Conservation (phyloP, 192 early-diverging fungal species). For the Entomortierella chlamydospora region DNA sequence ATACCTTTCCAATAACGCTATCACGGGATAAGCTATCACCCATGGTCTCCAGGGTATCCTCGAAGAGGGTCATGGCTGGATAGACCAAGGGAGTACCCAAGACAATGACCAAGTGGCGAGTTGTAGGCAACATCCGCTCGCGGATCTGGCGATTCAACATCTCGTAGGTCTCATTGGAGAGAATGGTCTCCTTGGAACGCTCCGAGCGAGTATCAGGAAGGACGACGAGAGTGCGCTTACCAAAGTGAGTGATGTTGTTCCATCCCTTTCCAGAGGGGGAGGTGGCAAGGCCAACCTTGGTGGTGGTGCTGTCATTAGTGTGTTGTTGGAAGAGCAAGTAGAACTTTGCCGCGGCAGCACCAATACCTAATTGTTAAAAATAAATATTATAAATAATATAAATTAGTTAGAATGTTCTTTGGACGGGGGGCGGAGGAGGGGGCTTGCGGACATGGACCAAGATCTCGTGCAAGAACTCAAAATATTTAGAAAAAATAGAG, state of each 20-base stretch:
- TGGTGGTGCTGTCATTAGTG: constrained; percentile 65
- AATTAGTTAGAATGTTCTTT: no score
- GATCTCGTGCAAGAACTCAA: background rate
- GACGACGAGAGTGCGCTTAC: constrained; percentile 47
- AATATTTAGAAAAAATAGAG: no score
- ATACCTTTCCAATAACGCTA: constrained; percentile 46
- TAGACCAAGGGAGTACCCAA: constrained; percentile 84
- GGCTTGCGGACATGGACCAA: no score
- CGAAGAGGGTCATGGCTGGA: constrained; percentile 77
- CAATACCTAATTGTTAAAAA: constrained; percentile 54
- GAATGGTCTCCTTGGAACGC: constrained; percentile 73
- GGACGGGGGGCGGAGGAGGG: no score
- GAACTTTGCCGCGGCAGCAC: constrained; percentile 77
- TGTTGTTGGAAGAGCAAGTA: constrained; percentile 91
- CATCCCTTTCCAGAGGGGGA: constrained; percentile 38
- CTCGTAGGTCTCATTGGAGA: constrained; percentile 70
- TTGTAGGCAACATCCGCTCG: constrained; percentile 61
- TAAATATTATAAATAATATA: background rate
- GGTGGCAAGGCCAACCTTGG: constrained; percentile 64
- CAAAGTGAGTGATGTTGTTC: constrained; percentile 45
- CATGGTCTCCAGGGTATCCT: constrained; percentile 69
- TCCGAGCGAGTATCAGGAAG: constrained; percentile 81
- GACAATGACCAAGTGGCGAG: constrained; percentile 77
- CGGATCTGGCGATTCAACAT: constrained; percentile 68
- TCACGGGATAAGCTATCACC: constrained; percentile 46